phyloP scores from a whole-genome alignment of 1,284 basidiomycete genomes.

The Peniophora sp. region DNA sequence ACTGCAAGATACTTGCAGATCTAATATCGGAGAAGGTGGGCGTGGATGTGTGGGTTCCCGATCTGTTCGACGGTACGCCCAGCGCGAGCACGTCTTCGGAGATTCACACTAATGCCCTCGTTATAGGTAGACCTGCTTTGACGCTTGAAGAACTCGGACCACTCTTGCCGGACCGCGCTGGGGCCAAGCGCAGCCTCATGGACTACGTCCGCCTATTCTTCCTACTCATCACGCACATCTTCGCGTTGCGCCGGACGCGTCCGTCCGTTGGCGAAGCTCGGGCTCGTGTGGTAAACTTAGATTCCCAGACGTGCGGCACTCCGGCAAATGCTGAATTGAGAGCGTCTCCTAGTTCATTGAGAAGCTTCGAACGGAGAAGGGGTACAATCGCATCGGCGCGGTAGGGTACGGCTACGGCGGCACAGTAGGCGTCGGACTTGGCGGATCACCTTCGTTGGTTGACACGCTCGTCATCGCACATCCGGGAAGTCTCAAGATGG shows the following conservation, averaged over 20 bases:
- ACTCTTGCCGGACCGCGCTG: slow-evolving; percentile 31
- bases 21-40: background rate
- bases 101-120: background rate
- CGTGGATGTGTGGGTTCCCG: slow-evolving; percentile 1
- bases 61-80: background rate
- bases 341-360: slow-evolving; percentile 6
- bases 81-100: background rate
- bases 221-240: slow-evolving; percentile 23
- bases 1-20: background rate
- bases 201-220: slow-evolving; percentile 25
- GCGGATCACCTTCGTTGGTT: slow-evolving; percentile 27
- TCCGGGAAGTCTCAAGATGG: slow-evolving; percentile 34
- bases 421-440: slow-evolving; percentile 31
- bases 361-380: slow-evolving; percentile 39
- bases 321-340: no score
- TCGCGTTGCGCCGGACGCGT: slow-evolving; percentile 27
- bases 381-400: slow-evolving; percentile 51
- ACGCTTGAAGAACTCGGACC: slow-evolving; percentile 25
- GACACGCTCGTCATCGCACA: slow-evolving; percentile 49
- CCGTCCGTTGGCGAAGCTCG: slow-evolving; percentile 31
- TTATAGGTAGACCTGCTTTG: slow-evolving; percentile 34
- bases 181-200: slow-evolving; percentile 26
- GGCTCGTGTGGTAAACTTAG: slow-evolving; percentile 23
- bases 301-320: no score
- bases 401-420: slow-evolving; percentile 67